These are phyloP conservation scores for Botrytis cinerea DNA, from an alignment of 2,329 filamentous ascomycete species.

Conservation along the genomic window DNA sequence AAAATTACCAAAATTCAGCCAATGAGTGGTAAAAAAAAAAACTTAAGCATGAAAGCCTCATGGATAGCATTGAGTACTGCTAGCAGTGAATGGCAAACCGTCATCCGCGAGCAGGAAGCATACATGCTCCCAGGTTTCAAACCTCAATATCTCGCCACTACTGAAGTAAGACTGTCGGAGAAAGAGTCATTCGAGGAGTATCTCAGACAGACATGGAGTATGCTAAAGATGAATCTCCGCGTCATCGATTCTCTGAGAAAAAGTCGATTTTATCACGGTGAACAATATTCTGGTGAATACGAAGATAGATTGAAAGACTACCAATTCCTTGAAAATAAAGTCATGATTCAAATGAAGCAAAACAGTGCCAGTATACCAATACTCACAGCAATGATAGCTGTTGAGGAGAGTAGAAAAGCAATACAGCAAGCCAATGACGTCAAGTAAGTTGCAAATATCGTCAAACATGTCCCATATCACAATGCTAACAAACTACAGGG, in stretches of 20 bases:
- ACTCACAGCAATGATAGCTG: not conserved
- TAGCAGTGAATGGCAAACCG: not conserved
- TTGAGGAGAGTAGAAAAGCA: not conserved
- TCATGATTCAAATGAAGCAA: not conserved
- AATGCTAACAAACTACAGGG: not conserved
- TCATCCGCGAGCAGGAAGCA: not conserved
- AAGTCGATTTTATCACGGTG: fast-evolving
- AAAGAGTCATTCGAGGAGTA: not conserved
- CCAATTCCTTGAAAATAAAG: not conserved
- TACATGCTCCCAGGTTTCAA: not conserved
- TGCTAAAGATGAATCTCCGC: not conserved
- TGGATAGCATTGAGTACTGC: not conserved
- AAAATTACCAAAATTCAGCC: too few species aligned
- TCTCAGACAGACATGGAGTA: not conserved
- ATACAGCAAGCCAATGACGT: conserved; percentile 11
- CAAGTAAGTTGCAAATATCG: not conserved
- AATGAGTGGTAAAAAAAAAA: too few species aligned
- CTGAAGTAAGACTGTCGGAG: not conserved
- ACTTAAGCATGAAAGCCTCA: too few species aligned
- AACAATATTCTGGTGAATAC: fast-evolving
- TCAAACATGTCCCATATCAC: fast-evolving
- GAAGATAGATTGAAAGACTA: not conserved
- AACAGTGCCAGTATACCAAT: not conserved
- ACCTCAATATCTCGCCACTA: not conserved
- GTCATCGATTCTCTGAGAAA: not conserved